These are phyloP conservation scores for Backusella liffmaniae DNA, from an alignment of 192 early-diverging fungal genomes.

Conservation along the genomic window DNA sequence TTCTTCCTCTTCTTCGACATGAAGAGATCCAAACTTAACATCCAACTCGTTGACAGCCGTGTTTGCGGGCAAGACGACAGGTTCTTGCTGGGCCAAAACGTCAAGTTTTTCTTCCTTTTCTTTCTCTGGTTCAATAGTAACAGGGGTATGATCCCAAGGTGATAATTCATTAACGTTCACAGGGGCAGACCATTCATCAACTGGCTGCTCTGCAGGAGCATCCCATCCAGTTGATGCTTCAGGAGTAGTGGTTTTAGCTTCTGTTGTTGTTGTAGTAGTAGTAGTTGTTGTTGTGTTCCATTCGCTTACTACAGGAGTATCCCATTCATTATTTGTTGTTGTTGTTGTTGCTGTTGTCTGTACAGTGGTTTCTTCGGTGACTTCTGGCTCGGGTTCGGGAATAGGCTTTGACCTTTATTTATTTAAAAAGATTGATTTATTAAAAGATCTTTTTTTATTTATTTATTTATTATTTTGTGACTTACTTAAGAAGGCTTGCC, in stretches of 20 bases:
- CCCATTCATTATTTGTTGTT: conserved; percentile 3
- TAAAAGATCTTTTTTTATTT: background rate
- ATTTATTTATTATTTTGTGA: background rate
- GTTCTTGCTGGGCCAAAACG: conserved; percentile 64
- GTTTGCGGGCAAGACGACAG: conserved; percentile 83
- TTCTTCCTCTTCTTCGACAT: conserved; percentile 48
- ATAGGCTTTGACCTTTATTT: conserved; percentile 32
- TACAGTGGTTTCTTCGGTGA: conserved; percentile 3
- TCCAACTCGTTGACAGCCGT: conserved; percentile 63
- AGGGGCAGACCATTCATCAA: conserved; percentile 26
- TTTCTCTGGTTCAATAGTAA: conserved; percentile 26
- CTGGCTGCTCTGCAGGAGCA: conserved; percentile 15
- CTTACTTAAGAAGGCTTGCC: conserved; percentile 41
- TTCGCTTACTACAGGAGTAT: background rate
- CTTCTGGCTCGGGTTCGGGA: conserved; percentile 39
- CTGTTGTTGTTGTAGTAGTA: conserved; percentile 5
- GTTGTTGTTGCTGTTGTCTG: conserved; percentile 14
- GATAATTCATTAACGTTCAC: conserved; percentile 16
- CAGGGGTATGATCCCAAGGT: conserved; percentile 17
- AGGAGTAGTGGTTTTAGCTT: background rate
- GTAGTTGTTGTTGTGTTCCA: conserved; percentile 19
- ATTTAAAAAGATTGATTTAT: background rate
- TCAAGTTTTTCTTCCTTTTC: conserved; percentile 46
- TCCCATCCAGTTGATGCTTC: conserved; percentile 16
- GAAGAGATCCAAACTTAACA: conserved; percentile 80